A percentile compares a stretch with the other conserved stretches of the same genome.
phyloP scores from a whole-genome alignment of 331 rosid genomes.

The Rhamnella rubrinervis region DNA sequence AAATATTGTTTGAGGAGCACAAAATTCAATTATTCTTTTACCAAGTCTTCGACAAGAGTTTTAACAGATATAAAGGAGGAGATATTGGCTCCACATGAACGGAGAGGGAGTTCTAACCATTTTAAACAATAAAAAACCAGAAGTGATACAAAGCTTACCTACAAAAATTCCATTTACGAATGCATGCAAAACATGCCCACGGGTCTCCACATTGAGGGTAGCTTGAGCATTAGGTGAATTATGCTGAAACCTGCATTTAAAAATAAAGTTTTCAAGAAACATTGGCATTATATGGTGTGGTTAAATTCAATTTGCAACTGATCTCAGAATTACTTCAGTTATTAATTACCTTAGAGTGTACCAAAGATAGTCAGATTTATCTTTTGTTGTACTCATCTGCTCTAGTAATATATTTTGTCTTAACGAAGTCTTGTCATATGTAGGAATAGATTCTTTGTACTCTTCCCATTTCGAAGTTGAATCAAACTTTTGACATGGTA shows the following conservation, averaged over 20 bases:
- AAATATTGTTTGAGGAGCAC: too few species aligned
- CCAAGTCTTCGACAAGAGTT: too few species aligned
- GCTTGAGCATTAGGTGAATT: constrained; percentile 32
- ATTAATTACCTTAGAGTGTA: constrained; percentile 61
- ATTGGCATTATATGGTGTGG: constrained; percentile 9
- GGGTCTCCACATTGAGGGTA: constrained; percentile 45
- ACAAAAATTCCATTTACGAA: constrained; percentile 58
- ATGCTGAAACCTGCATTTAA: constrained; percentile 41
- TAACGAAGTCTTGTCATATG: constrained; percentile 34
- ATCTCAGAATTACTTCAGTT: neutral
- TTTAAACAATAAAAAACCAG: neutral
- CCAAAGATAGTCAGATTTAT: constrained; percentile 74
- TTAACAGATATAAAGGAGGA: too few species aligned
- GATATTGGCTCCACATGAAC: neutral
- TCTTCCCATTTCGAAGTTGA: constrained; percentile 51
- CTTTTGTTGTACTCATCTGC: constrained; percentile 66
- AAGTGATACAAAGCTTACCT: constrained; percentile 45
- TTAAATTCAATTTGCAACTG: too few species aligned
- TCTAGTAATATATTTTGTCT: constrained; percentile 52
- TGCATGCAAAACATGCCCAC: constrained; percentile 67
- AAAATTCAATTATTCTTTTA: too few species aligned
- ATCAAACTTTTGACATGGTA: constrained; percentile 32
- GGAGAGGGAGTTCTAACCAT: neutral
- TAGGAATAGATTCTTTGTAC: constrained; percentile 60
- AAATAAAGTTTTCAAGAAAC: neutral